Conservation (phyloP, 2,329 filamentous ascomycete species). For the Xylariales sp. region DNA sequence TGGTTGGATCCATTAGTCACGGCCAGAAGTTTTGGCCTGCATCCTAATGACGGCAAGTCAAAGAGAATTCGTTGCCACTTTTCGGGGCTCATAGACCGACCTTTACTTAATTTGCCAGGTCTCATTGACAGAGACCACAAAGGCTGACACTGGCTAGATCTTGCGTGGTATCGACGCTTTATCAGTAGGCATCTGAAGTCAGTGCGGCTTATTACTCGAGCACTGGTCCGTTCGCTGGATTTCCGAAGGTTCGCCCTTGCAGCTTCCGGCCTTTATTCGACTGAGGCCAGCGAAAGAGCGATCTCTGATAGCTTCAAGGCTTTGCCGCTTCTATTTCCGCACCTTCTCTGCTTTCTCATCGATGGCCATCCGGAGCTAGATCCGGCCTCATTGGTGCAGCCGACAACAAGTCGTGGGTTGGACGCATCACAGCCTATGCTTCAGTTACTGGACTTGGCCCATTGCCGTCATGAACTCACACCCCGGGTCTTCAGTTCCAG, state of each 20-base stretch:
- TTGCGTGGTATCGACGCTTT: conserved; percentile 45
- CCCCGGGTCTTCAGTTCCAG: conserved; percentile 32
- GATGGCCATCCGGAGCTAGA: conserved; percentile 43
- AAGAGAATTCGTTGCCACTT: conserved; percentile 6
- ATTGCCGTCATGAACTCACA: conserved; percentile 36
- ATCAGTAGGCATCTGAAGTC: conserved; percentile 33
- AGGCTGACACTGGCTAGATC: conserved; percentile 32
- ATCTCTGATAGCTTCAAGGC: conserved; percentile 35
- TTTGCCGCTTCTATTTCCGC: conserved; percentile 36
- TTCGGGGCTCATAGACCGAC: background rate
- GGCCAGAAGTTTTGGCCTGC: conserved; percentile 33
- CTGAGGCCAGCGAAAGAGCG: conserved; percentile 30
- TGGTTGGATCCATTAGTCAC: conserved; percentile 46
- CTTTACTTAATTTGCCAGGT: background rate
- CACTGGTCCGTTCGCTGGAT: conserved; percentile 43
- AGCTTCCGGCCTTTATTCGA: conserved; percentile 36
- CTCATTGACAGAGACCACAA: no score
- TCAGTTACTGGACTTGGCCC: conserved; percentile 41
- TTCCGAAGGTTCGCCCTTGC: conserved; percentile 37
- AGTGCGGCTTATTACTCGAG: conserved; percentile 33
- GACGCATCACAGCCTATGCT: conserved; percentile 17
- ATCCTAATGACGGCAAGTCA: conserved; percentile 40
- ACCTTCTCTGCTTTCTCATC: conserved; percentile 41
- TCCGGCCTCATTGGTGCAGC: conserved; percentile 29
- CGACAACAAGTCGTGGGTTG: conserved; percentile 3